Percentiles rank a stretch among this genome's conserved stretches.
Evolutionary conservation across 306 rosid species (phyloP).

Genomic region (Quercus berberidifolia): DNA sequence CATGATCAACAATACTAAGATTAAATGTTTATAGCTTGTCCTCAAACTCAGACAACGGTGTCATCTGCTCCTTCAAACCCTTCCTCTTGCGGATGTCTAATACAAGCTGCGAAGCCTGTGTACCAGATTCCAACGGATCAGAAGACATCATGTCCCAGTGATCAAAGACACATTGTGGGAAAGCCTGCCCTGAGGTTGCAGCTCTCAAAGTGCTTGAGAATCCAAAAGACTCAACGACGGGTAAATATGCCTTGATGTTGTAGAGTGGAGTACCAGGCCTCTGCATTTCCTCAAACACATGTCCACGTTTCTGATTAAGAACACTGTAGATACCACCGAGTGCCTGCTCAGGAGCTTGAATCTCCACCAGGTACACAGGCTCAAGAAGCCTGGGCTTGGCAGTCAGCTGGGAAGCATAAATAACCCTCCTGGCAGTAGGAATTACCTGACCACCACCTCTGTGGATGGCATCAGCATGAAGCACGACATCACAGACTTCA

Average conservation of each 20-base stretch:
- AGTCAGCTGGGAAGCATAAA: constrained; percentile 68
- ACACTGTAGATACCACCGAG: constrained; percentile 83
- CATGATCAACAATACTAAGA: neutral
- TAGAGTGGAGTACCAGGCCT: constrained; percentile 80
- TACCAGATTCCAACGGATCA: constrained; percentile 71
- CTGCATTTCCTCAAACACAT: constrained; percentile 71
- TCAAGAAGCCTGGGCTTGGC: constrained; percentile 85
- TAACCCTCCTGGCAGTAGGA: constrained; percentile 78
- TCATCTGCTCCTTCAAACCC: constrained; percentile 91
- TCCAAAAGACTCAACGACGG: constrained; percentile 71
- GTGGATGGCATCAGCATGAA: constrained; percentile 79
- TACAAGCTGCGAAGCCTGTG: constrained; percentile 64
- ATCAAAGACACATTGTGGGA: constrained; percentile 89
- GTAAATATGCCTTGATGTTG: constrained; percentile 79
- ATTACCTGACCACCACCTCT: constrained; percentile 87
- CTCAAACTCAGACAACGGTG: constrained; percentile 73
- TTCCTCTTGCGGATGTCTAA: constrained; percentile 83
- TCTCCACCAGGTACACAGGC: constrained; percentile 78
- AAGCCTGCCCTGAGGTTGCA: constrained; percentile 93
- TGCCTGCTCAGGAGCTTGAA: constrained; percentile 83
- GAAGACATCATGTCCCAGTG: constrained; percentile 94
- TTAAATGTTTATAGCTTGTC: constrained; percentile 55
- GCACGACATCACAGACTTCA: constrained; percentile 78
- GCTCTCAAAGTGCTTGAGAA: constrained; percentile 78
- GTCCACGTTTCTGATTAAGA: constrained; percentile 82